A percentile compares a stretch with the other conserved stretches of the same genome.
These are phyloP conservation scores for Litsea cubeba DNA, from an alignment of 164 flowering plant species.

Conservation along the genomic window DNA sequence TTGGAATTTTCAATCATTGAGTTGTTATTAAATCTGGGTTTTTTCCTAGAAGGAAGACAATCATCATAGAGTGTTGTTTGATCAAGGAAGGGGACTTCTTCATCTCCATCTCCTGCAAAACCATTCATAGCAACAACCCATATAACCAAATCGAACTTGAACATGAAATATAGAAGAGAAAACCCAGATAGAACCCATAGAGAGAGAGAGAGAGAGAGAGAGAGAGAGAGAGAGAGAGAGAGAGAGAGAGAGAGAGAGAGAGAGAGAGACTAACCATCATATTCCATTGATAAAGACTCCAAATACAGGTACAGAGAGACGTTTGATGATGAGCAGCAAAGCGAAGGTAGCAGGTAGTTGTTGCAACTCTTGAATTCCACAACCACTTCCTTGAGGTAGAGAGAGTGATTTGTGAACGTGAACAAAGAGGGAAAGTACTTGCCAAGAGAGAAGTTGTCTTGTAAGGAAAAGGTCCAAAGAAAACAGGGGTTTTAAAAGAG, in stretches of 20 bases:
- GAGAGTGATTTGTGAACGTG: too few relatives aligned
- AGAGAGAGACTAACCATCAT: not conserved
- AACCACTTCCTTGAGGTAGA: too few relatives aligned
- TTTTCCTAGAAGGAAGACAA: slow-evolving; percentile 3
- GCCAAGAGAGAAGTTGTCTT: too few relatives aligned
- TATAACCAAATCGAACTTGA: not conserved
- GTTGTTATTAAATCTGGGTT: slow-evolving; percentile 5
- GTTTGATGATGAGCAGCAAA: not conserved
- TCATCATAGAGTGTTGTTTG: not conserved
- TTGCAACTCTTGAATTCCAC: too few relatives aligned
- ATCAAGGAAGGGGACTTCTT: not conserved
- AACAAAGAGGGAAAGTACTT: not conserved
- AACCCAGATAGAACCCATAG: not conserved
- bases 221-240: not conserved
- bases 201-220: not conserved
- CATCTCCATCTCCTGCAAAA: slow-evolving; percentile 10
- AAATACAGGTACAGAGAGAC: not conserved
- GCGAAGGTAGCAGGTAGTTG: not conserved
- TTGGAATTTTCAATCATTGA: not conserved
- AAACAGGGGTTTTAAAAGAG: too few relatives aligned
- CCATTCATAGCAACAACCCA: not conserved
- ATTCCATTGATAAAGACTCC: not conserved
- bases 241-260: not conserved
- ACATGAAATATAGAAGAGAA: not conserved
- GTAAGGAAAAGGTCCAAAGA: not conserved